Conservation (phyloP, 257 asterid species). For the Oldenlandia corymbosa region DNA sequence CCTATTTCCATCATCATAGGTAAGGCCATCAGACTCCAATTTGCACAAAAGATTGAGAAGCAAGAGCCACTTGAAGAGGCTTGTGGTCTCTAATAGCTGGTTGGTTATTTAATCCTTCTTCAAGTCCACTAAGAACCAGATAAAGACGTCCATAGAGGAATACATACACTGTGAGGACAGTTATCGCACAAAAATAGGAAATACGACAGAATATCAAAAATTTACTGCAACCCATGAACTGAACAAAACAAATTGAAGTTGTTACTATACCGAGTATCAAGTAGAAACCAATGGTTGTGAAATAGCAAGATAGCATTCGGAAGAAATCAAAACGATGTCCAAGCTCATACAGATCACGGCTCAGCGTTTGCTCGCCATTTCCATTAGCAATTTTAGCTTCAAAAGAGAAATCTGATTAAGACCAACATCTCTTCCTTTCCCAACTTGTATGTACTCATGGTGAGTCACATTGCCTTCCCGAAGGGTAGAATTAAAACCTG, state of each 20-base stretch:
- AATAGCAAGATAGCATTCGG: constrained; percentile 93
- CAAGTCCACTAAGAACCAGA: constrained; percentile 94
- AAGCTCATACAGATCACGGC: constrained; percentile 91
- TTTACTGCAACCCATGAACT: not conserved
- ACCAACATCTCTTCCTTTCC: constrained; percentile 98
- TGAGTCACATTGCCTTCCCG: constrained; percentile 98
- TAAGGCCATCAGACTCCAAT: constrained; percentile 95
- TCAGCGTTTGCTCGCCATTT: constrained; percentile 93
- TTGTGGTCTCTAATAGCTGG: constrained; percentile 57
- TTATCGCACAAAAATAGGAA: constrained; percentile 49
- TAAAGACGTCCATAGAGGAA: constrained; percentile 95
- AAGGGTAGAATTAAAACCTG: constrained; percentile 96
- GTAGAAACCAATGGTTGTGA: constrained; percentile 95
- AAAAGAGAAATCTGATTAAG: constrained; percentile 95
- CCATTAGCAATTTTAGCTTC: constrained; percentile 99
- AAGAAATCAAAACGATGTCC: constrained; percentile 98
- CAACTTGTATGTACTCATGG: constrained; percentile 98
- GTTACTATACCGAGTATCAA: constrained; percentile 66
- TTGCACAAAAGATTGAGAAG: constrained; percentile 92
- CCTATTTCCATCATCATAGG: constrained; percentile 99
- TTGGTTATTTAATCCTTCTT: constrained; percentile 56
- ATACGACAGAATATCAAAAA: constrained; percentile 17
- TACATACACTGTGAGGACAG: constrained; percentile 88
- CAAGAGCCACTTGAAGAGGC: constrained; percentile 87
- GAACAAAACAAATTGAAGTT: not conserved